These are phyloP conservation scores for Mycena leptocephala DNA, from an alignment of 768 basidiomycete species.

Conservation along the genomic window DNA sequence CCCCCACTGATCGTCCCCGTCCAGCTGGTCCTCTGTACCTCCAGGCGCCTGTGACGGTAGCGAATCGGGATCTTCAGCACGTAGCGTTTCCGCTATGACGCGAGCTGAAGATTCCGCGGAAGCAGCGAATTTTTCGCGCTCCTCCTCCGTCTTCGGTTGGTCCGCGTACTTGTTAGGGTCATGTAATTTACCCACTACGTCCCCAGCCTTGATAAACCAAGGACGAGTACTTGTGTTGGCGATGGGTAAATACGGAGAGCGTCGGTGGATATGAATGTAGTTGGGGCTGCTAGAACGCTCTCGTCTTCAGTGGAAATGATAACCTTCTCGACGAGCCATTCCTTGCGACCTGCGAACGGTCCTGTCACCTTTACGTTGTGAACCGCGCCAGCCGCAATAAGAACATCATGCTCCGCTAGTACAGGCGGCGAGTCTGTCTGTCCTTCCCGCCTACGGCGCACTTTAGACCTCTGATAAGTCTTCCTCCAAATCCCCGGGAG, in stretches of 20 bases:
- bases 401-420: neutral
- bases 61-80: neutral
- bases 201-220: conserved; percentile 45
- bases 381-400: neutral
- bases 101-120: neutral
- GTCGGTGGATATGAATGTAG: neutral
- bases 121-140: neutral
- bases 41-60: too few species aligned
- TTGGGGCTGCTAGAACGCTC: neutral
- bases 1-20: neutral
- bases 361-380: conserved; percentile 18
- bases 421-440: neutral
- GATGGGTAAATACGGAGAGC: conserved; percentile 20
- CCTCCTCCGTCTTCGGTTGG: neutral
- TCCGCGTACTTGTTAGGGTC: neutral
- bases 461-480: neutral
- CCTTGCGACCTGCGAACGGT: neutral
- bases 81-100: neutral
- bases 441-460: neutral
- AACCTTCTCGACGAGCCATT: too few species aligned
- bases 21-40: conserved; percentile 29
- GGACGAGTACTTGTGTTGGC: conserved; percentile 33
- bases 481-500: neutral
- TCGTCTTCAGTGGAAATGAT: neutral
- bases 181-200: neutral